Base-by-base conservation (phyloP, 495 filamentous ascomycete species). In the Halenospora varia region DNA sequence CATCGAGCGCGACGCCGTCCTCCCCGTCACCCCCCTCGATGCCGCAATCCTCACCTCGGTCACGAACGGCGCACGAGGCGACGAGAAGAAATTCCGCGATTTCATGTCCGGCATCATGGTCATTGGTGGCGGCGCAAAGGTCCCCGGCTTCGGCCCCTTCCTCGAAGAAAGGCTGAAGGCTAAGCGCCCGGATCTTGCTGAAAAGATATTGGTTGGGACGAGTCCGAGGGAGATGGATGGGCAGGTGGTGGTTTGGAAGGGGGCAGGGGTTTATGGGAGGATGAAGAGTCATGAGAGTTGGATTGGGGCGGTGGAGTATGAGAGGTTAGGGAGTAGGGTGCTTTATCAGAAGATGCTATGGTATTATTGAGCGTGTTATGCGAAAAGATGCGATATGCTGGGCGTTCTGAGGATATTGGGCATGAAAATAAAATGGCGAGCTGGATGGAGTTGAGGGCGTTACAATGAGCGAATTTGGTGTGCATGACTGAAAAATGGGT, bases 221-320 rank as follows among this genome's bases (percentile, higher is more conserved):
- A 92, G 90, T 35, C 95, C 94, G 1, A 72, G 94, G 59, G 94
- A 98, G 64, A 82, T 98, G 67, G 94, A 97, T 68, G 88, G 90
- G 20, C 90, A 96, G 68, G 92, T 96, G 4, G 88, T 97, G 25
- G 87, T 88, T 6, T 98, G 94, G 94, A 98, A 98, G 78, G 94
- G 94, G 1, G 95, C 88, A 2, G 96, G 92, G 65, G 89, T 98
- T 24, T 98, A 97, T 77, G 92, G 89, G n/a, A 93, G 96, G 73
- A 74, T 98, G 67, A 80, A 71, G 57, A 89, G 88, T 10, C 96
- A 97, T 71, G 95, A 98, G 73, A 90, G 86, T 70, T 97, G 94
- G 94, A 90, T 97, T 61, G 86, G 87, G 0, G 78, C 82, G 53
- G 74, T 86, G 55, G 94, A 97, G 73, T 97, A 95, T 73, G 90